Conservation (phyloP, 768 basidiomycete genomes). For the Paxillus ammoniavirescens region DNA sequence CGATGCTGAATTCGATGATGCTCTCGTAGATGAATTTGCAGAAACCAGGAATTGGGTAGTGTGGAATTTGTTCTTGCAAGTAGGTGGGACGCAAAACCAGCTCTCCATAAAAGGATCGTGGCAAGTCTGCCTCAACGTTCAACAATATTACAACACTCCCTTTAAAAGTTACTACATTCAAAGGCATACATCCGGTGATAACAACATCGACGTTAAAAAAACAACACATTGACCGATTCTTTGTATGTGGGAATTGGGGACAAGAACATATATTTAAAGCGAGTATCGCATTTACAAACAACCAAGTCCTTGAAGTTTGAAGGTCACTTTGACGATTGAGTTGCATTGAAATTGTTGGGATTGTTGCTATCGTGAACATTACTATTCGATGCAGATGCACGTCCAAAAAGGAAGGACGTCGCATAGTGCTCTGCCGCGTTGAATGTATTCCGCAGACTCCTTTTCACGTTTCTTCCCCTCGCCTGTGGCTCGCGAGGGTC, state of each 20-base stretch:
- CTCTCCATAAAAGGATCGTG: conserved; percentile 11
- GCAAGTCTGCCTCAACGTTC: too few relatives aligned
- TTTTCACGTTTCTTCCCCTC: conserved; percentile 60
- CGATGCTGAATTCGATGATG: not conserved
- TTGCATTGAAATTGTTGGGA: conserved; percentile 11
- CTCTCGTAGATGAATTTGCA: not conserved
- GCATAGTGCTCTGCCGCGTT: conserved; percentile 72
- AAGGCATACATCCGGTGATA: conserved; percentile 21
- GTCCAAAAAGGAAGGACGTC: conserved; percentile 63
- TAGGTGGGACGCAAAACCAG: too few relatives aligned
- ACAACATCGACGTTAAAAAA: conserved; percentile 23
- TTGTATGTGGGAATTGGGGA: not conserved
- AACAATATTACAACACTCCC: not conserved
- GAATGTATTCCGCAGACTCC: conserved; percentile 65
- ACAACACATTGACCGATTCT: conserved; percentile 9
- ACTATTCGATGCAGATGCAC: conserved; percentile 33
- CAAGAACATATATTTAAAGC: conserved; percentile 3
- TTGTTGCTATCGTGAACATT: conserved; percentile 17
- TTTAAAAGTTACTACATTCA: conserved; percentile 25
- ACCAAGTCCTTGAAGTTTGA: not conserved
- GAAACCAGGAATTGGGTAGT: not conserved
- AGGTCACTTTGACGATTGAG: conserved; percentile 19
- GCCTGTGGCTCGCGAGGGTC: conserved; percentile 38
- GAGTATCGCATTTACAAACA: not conserved
- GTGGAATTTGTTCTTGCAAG: too few relatives aligned